These are phyloP conservation scores for Babesia ovata DNA, from an alignment of 169 alveolate species.

Conservation along the genomic window DNA sequence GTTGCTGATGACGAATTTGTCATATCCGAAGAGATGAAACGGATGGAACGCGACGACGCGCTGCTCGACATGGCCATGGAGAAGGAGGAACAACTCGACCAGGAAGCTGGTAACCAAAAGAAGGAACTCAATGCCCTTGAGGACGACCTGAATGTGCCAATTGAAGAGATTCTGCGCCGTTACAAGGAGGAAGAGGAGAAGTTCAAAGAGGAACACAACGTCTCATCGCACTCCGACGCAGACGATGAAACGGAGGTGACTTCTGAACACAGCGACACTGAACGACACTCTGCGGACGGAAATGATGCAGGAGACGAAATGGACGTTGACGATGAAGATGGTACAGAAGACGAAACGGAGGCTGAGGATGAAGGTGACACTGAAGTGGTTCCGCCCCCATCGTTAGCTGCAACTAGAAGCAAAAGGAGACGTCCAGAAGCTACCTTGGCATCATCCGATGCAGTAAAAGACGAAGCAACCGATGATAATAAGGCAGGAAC, in stretches of 20 bases:
- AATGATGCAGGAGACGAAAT: conserved; percentile 9
- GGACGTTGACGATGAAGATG: conserved; percentile 9
- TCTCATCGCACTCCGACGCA: background rate
- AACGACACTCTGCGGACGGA: background rate
- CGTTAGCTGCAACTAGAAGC: conserved; percentile 8
- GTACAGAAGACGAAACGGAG: conserved; percentile 4
- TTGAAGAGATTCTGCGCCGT: conserved; percentile 53
- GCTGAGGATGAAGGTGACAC: background rate
- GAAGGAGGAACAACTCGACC: conserved; percentile 27
- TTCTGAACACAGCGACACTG: conserved; percentile 23
- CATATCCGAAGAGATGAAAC: conserved; percentile 39
- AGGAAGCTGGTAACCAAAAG: background rate
- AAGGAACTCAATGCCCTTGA: conserved; percentile 44
- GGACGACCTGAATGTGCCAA: conserved; percentile 51
- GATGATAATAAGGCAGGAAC: background rate
- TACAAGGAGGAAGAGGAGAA: conserved; percentile 27
- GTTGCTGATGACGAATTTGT: conserved; percentile 53
- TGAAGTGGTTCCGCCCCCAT: conserved; percentile 4
- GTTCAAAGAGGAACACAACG: conserved; percentile 4
- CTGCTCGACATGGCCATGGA: conserved; percentile 60
- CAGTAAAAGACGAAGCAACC: background rate
- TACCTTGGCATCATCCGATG: background rate
- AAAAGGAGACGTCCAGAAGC: background rate
- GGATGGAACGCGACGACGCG: conserved; percentile 48
- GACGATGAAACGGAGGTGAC: conserved; percentile 28